phyloP scores from a whole-genome alignment of 2,329 filamentous ascomycete genomes.

The Aaosphaeria arxii region DNA sequence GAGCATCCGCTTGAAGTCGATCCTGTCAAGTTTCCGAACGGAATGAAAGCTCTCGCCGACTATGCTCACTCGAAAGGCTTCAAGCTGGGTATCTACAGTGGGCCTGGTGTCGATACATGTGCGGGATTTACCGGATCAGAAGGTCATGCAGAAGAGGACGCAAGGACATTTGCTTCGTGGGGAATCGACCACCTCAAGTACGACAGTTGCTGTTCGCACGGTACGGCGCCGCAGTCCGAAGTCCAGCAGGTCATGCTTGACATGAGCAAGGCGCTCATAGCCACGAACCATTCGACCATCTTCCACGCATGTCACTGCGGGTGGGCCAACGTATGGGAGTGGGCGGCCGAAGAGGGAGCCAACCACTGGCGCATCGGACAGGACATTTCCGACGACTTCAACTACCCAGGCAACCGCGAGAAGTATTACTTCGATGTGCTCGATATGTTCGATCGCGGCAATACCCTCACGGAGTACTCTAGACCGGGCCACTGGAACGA shows the following conservation, averaged over 20 bases:
- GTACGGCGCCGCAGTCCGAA: constrained; percentile 12
- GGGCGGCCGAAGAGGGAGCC: constrained; percentile 18
- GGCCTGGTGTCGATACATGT: constrained; percentile 22
- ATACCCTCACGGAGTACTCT: constrained; percentile 16
- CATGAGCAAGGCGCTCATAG: constrained; percentile 16
- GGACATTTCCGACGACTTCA: constrained; percentile 31
- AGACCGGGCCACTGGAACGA: constrained; percentile 21
- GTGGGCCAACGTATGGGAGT: constrained; percentile 18
- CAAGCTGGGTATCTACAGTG: constrained; percentile 41
- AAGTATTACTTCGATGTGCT: constrained; percentile 40
- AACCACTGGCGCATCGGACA: constrained; percentile 26
- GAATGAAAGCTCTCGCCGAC: constrained; percentile 36
- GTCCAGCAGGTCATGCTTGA: constrained; percentile 21
- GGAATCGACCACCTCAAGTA: constrained; percentile 24
- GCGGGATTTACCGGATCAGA: constrained; percentile 18
- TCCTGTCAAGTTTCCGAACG: constrained; percentile 36
- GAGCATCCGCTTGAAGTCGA: constrained; percentile 27
- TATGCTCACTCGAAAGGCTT: constrained; percentile 36
- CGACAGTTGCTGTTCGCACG: constrained; percentile 19
- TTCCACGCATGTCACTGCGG: constrained; percentile 25
- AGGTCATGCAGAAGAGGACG: constrained; percentile 18
- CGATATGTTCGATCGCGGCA: constrained; percentile 35
- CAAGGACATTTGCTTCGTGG: constrained; percentile 22
- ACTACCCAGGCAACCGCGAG: constrained; percentile 32
- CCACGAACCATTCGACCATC: constrained; percentile 15